A percentile compares a stretch with the other conserved stretches of the same genome.
phyloP scores from a whole-genome alignment of 2,329 filamentous ascomycete species.

The Fusarium verrucosum region DNA sequence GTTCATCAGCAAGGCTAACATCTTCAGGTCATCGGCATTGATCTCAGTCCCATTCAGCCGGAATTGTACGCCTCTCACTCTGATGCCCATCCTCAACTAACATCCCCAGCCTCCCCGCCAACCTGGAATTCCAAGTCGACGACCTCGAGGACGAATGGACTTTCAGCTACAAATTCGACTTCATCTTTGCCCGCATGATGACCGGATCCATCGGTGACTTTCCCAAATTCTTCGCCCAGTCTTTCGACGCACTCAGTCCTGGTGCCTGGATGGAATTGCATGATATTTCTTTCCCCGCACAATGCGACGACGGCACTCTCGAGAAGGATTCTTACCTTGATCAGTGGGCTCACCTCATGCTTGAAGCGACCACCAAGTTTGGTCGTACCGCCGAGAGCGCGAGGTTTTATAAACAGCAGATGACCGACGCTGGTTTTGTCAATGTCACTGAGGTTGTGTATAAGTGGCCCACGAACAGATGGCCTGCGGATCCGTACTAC shows the following conservation, averaged over 20 bases:
- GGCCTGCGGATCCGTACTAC: constrained; percentile 60
- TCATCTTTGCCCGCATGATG: constrained; percentile 54
- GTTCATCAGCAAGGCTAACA: background rate
- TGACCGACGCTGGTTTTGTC: constrained; percentile 63
- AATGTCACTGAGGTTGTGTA: constrained; percentile 59
- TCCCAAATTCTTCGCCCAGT: constrained; percentile 50
- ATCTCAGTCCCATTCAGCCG: constrained; percentile 56
- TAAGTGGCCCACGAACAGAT: constrained; percentile 61
- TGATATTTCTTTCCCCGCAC: constrained; percentile 53
- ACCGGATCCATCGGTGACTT: constrained; percentile 49
- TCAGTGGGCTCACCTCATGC: constrained; percentile 44
- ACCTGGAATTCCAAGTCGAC: constrained; percentile 59
- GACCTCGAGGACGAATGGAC: constrained; percentile 55
- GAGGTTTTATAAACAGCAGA: constrained; percentile 47
- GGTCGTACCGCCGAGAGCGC: constrained; percentile 47
- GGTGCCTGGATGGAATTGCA: constrained; percentile 57
- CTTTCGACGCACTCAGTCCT: constrained; percentile 51
- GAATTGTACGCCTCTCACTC: constrained; percentile 40
- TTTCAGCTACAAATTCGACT: constrained; percentile 52
- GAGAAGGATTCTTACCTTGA: constrained; percentile 42
- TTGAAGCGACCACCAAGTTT: constrained; percentile 45
- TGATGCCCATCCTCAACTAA: background rate
- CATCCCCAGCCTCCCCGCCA: constrained; percentile 55
- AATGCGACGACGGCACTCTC: constrained; percentile 55
- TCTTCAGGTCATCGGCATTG: constrained; percentile 50